A percentile compares a stretch with the other conserved stretches of the same genome.
Conservation (phyloP, 2,329 filamentous ascomycete genomes). For the Exophiala calicioides region DNA sequence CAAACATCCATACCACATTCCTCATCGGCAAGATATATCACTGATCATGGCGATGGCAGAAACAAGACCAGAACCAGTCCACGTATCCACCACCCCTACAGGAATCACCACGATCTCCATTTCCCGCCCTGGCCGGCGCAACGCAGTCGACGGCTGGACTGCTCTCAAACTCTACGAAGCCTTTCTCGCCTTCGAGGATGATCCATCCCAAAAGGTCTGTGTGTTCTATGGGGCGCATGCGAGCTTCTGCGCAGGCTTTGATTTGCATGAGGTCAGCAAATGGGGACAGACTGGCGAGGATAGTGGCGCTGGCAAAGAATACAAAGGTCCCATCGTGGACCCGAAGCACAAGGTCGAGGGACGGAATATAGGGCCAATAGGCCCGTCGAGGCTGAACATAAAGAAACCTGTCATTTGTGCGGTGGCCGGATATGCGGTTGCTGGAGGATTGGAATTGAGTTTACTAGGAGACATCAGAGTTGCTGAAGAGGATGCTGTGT, state of each 20-base stretch:
- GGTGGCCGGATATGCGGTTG: constrained; percentile 55
- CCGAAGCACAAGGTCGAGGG: constrained; percentile 18
- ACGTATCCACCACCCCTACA: neutral
- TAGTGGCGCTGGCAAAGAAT: neutral
- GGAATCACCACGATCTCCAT: constrained; percentile 57
- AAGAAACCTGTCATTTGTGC: constrained; percentile 55
- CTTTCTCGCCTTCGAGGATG: constrained; percentile 53
- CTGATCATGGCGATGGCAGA: no score
- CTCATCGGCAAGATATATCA: no score
- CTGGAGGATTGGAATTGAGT: constrained; percentile 55
- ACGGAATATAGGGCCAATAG: constrained; percentile 51
- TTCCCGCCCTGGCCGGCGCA: constrained; percentile 50
- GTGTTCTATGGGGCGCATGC: constrained; percentile 50
- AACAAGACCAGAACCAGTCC: no score
- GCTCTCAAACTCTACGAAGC: constrained; percentile 50
- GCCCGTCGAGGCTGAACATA: constrained; percentile 52
- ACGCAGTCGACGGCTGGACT: constrained; percentile 54
- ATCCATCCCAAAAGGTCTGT: constrained; percentile 53
- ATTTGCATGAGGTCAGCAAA: constrained; percentile 38
- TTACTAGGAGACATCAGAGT: constrained; percentile 56
- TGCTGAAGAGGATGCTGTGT: constrained; percentile 53
- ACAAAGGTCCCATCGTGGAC: neutral
- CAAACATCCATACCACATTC: no score
- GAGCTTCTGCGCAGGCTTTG: constrained; percentile 57
- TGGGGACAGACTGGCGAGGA: no score